phyloP scores from a whole-genome alignment of 495 filamentous ascomycete species.

The Hypomontagnella submonticulosa region DNA sequence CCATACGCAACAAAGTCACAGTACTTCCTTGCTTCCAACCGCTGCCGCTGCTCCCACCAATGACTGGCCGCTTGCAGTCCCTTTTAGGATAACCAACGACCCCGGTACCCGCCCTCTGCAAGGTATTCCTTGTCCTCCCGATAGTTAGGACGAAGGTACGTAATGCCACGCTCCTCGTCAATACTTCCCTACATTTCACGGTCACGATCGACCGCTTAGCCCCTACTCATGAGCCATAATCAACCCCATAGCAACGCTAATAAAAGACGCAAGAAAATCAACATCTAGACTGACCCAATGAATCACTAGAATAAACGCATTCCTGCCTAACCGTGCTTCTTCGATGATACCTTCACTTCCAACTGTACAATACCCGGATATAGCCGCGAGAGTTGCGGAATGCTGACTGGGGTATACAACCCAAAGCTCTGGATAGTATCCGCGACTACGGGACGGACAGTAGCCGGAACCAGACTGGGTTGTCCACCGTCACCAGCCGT shows the following conservation, averaged over 20 bases:
- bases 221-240: not conserved
- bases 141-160: conserved; percentile 21
- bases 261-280: conserved; percentile 3
- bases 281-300: conserved; percentile 1
- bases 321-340: not conserved
- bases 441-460: conserved; percentile 8
- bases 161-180: conserved; percentile 23
- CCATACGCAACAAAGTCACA: conserved; percentile 33
- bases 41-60: conserved; percentile 38
- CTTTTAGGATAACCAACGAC: conserved; percentile 43
- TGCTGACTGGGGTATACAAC: not conserved
- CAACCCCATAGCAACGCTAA: conserved; percentile 6
- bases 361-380: not conserved
- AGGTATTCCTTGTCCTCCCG: conserved; percentile 39
- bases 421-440: conserved; percentile 5
- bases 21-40: conserved; percentile 42
- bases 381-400: not conserved
- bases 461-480: conserved; percentile 7
- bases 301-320: conserved; percentile 1
- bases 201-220: conserved; percentile 2
- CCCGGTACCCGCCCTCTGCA: conserved; percentile 39
- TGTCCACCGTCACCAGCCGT: conserved; percentile 1
- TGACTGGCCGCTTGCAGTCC: conserved; percentile 33
- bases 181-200: conserved; percentile 13
- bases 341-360: conserved; percentile 4